phyloP scores from a whole-genome alignment of 169 alveolate genomes.

The Plasmodium fragile region DNA sequence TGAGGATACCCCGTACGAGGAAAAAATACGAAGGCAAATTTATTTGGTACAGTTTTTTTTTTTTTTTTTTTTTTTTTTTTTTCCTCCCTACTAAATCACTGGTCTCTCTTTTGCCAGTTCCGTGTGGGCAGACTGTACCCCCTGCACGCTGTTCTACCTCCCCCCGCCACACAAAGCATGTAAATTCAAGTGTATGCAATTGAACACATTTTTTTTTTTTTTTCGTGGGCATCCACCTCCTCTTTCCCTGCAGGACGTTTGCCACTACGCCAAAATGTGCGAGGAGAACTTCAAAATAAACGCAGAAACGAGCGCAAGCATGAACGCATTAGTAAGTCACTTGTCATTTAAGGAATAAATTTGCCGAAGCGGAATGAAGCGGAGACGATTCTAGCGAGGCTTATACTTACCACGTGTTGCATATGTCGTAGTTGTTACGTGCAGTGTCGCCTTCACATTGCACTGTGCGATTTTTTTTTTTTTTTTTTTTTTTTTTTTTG shows the following conservation, averaged over 20 bases:
- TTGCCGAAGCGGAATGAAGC: not conserved
- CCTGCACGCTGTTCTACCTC: not conserved
- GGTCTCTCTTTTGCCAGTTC: not conserved
- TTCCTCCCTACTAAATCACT: not conserved
- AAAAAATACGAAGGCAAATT: slow-evolving; percentile 73
- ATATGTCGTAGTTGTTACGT: not conserved
- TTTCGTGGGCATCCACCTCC: not conserved
- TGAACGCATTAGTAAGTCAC: slow-evolving; percentile 27
- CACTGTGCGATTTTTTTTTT: not conserved
- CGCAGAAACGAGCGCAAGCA: slow-evolving; percentile 20
- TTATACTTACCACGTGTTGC: not conserved
- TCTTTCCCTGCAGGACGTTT: slow-evolving; percentile 34
- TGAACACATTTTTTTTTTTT: not conserved
- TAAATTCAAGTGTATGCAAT: not conserved
- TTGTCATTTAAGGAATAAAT: not conserved
- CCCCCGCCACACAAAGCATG: not conserved
- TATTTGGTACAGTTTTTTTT: slow-evolving; percentile 30
- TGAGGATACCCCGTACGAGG: slow-evolving; percentile 35
- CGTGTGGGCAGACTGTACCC: not conserved
- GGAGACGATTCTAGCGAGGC: not conserved
- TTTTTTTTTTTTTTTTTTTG: not conserved
- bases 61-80: too few relatives aligned
- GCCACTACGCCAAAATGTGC: slow-evolving; percentile 60
- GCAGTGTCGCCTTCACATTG: not conserved
- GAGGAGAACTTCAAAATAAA: slow-evolving; percentile 42